Base-by-base conservation (phyloP, 768 basidiomycete genomes). In the Naematelia encephala region DNA sequence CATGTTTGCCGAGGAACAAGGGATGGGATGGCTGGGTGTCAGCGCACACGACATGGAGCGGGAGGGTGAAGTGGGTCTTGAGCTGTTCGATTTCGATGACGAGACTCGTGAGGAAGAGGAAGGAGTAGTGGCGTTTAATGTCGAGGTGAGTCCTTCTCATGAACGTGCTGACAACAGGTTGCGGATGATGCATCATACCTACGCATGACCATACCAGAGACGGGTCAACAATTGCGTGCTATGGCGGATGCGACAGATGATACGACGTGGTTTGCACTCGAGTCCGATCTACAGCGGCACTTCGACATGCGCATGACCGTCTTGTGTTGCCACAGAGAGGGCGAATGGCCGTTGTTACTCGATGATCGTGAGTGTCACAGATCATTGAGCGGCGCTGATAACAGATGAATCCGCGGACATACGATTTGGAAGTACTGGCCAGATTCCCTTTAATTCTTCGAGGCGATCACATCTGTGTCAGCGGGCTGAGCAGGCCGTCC, bases 281-380 rank as follows among this genome's bases (percentile, higher is more conserved):
- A 62, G 39, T 13, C 59, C 47, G 44, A 67, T 49, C n/a, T 47
- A 59, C 10, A 34, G 34, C 50, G 47, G 44, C 56, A 57, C 63
- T 74, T 63, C 51, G 71, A 74, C 44, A 66, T 76, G 62, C 57
- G 74, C 51, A 69, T 78, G 59, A 76, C 62, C 22, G 61, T 74
- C 22, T 54, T 77, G 3, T 76, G 77, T 51, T 78, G 77, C 60
- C 68, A 70, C 2, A 62, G 60, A 1, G 61, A 64, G 34, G 64
- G 67, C 1, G 66, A 70, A 3, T 78, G 77, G 77, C 77, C 77
- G 25, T 60, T 78, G 34, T 54, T 74, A 3, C 54, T 64, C 22
- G 77, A 78, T 48, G 77, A 78, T 51, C 71, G 72, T 64, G 50
- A 67, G 71, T 63, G 0, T 52, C 42, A 1, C 23, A 19, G 1